Conservation (phyloP, 345 rosid species). For the Trapa incisa region DNA sequence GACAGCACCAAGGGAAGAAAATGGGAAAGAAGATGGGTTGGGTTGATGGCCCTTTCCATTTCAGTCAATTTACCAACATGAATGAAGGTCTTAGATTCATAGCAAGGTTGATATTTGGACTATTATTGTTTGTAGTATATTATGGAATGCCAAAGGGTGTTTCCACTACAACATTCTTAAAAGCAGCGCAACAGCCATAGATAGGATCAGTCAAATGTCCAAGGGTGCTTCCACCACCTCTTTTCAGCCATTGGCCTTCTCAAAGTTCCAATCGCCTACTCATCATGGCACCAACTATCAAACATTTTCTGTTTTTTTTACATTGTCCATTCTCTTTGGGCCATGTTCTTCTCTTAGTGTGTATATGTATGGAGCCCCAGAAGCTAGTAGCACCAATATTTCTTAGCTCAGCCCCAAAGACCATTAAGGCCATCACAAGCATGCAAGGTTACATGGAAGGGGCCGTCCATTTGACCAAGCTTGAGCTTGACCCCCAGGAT, state of each 20-base stretch:
- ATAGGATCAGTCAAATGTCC: background rate
- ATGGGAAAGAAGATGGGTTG: background rate
- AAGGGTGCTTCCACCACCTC: background rate
- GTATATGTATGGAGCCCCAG: background rate
- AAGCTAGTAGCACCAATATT: constrained; percentile 12
- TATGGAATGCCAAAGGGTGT: no score
- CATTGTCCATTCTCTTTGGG: background rate
- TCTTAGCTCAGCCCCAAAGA: constrained; percentile 13
- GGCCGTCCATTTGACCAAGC: constrained; percentile 40
- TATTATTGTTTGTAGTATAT: no score
- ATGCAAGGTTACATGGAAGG: constrained; percentile 33
- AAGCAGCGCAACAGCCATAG: constrained; percentile 6
- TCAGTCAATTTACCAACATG: background rate
- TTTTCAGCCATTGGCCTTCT: background rate
- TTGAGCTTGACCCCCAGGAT: constrained; percentile 47
- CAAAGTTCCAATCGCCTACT: constrained; percentile 2
- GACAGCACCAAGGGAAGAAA: background rate
- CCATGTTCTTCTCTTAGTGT: background rate
- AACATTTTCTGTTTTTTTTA: background rate
- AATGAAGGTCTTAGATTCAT: no score
- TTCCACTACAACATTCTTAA: background rate
- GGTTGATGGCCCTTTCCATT: background rate
- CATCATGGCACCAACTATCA: constrained; percentile 1
- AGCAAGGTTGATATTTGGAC: no score
- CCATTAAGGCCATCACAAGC: constrained; percentile 35